Conservation (phyloP, 306 rosid species). For the Malus sieversii region DNA sequence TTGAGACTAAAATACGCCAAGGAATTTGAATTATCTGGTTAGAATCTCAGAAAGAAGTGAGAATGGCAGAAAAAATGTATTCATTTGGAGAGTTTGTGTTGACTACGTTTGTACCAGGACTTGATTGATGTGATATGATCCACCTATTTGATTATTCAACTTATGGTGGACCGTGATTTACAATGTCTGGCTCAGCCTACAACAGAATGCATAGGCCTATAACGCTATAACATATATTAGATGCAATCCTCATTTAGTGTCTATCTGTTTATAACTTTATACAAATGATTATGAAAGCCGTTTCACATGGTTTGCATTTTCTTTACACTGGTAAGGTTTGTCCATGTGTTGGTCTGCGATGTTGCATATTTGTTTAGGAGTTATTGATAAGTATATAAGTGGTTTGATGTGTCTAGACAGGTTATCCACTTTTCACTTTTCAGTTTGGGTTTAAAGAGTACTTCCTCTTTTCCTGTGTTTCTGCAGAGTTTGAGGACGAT, state of each 20-base stretch:
- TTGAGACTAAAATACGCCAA: not conserved
- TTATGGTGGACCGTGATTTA: not conserved
- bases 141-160: not conserved
- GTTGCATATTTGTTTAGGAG: not conserved
- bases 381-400: not conserved
- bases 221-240: not conserved
- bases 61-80: not conserved
- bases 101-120: not conserved
- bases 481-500: slow-evolving; percentile 79
- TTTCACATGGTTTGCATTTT: not conserved
- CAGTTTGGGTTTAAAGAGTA: not conserved
- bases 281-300: not conserved
- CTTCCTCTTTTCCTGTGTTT: slow-evolving; percentile 3
- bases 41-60: not conserved
- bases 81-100: not conserved
- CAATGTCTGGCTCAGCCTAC: not conserved
- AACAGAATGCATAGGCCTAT: not conserved
- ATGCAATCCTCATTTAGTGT: not conserved
- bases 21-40: not conserved
- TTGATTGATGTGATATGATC: not conserved
- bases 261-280: not conserved
- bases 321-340: not conserved
- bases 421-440: not conserved
- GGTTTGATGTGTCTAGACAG: not conserved
- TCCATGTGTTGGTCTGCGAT: not conserved